These are phyloP conservation scores for Coleophoma cylindrospora DNA, from an alignment of 2,329 filamentous ascomycete species.

Conservation along the genomic window DNA sequence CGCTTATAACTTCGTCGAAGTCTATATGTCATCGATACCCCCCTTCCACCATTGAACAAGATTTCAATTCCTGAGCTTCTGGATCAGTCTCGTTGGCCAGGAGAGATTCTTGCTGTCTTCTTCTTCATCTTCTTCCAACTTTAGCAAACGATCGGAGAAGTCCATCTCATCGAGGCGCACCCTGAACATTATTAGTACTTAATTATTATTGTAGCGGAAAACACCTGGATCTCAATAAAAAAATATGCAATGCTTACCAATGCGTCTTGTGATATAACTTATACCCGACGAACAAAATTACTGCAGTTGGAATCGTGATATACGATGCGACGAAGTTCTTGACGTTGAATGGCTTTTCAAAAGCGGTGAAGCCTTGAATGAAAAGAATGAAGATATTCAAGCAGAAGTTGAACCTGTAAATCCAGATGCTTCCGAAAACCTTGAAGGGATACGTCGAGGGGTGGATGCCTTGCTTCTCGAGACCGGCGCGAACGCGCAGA, in stretches of 20 bases:
- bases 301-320: slow-evolving; percentile 4
- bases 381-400: slow-evolving; percentile 18
- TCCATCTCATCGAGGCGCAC: slow-evolving; percentile 7
- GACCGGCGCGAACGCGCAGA: slow-evolving; percentile 37
- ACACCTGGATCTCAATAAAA: too few relatives aligned
- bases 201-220: background rate
- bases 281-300: slow-evolving; percentile 6
- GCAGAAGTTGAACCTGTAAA: slow-evolving; percentile 13
- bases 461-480: slow-evolving; percentile 31
- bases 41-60: background rate
- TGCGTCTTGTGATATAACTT: slow-evolving; percentile 6
- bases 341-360: slow-evolving; percentile 7
- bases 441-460: slow-evolving; percentile 22
- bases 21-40: too few relatives aligned
- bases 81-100: background rate
- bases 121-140: slow-evolving; percentile 5
- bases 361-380: slow-evolving; percentile 17
- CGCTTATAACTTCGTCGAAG: too few relatives aligned
- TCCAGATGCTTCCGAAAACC: slow-evolving; percentile 14
- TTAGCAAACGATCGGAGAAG: slow-evolving; percentile 7
- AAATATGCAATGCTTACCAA: background rate
- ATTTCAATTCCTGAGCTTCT: background rate
- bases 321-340: slow-evolving; percentile 5
- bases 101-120: background rate
- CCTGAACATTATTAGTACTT: background rate